Base-by-base conservation (phyloP, 1,284 basidiomycete species). In the Trichosporon inkin region DNA sequence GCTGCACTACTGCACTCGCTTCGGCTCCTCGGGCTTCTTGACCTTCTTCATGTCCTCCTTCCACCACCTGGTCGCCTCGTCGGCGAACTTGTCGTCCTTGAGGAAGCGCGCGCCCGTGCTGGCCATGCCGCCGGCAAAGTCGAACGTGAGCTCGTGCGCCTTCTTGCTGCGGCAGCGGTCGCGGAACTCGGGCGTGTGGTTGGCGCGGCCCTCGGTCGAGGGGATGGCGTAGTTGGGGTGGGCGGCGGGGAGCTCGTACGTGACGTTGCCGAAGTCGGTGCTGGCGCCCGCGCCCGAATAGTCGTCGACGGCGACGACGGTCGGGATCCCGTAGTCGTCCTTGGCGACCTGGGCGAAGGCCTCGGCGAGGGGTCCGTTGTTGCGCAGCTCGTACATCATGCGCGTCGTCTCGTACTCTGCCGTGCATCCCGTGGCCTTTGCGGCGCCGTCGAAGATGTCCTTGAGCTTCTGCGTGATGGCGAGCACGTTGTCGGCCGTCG, bases 361-460 rank as follows among this genome's bases (percentile, higher is more conserved):
- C 10, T 64, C 44, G 34, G 60, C 39, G 10, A 70, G 49, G 11
- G 60, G 57, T 14, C 54, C 47, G 49, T 62, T 62, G 61, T 71
- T 67, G 51, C 81, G 80, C 39, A 89, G 72, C 47, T 89, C 86
- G 63, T 80, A 81, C 66, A 83, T 83, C 20, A 81, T 67, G 13
- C 62, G 62, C 32, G 73, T 73, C 17, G 71, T 63, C 4, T 79
- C 77, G 56, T 87, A 73, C 51, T 84, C 80, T 56, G 85, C 79
- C 53, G 77, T 81, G 73, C 89, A 90, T 2, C 83, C 84, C 3
- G 88, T 89, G 1, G 88, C 86, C 28, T 84, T 77, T 6, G 84
- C 84, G 2, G 86, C 89, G 14, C 40, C 63, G n/a, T 89, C 82
- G 71, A 87, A 84, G 74, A 85, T 87, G 14, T 81, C 82, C 39